phyloP scores from a whole-genome alignment of 139 green algal genomes.

The Eudorina sp. region DNA sequence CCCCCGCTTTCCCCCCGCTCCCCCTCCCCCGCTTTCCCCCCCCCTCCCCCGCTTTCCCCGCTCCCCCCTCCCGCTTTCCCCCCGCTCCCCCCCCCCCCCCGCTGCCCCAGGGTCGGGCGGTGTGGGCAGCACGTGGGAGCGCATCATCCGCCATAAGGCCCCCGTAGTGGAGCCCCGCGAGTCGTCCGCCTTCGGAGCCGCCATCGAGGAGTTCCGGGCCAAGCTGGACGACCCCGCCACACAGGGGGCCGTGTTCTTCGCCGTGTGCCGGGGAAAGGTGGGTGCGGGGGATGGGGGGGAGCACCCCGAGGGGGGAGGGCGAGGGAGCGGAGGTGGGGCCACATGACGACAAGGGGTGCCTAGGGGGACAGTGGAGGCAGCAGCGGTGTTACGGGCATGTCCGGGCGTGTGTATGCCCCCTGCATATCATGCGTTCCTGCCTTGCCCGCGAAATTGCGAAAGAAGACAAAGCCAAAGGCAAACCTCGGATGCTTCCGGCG shows the following conservation, averaged over 20 bases:
- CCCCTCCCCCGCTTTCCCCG: no score
- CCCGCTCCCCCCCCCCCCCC: neutral
- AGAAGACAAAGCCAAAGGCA: no score
- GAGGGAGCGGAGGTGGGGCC: neutral
- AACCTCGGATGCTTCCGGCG: no score
- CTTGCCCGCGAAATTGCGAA: no score
- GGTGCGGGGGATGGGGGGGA: neutral
- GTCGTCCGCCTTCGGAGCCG: conserved; percentile 60
- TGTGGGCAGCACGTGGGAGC: conserved; percentile 87
- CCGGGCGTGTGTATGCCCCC: no score
- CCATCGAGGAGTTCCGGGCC: conserved; percentile 78
- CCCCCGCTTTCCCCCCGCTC: no score
- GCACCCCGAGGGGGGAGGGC: neutral
- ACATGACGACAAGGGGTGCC: no score
- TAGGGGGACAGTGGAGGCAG: no score
- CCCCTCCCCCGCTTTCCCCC: no score
- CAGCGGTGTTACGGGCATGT: no score
- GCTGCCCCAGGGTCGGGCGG: conserved; percentile 17
- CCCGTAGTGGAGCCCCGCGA: conserved; percentile 89
- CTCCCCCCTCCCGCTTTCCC: no score
- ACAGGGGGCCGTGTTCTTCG: conserved; percentile 92
- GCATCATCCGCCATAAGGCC: conserved; percentile 87
- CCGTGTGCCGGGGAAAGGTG: conserved; percentile 89
- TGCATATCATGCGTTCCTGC: no score
- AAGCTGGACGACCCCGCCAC: conserved; percentile 79